Percentiles rank a stretch among this genome's conserved stretches.
These are phyloP conservation scores for Ananas comosus DNA, from an alignment of 176 grass and related monocot genomes.

Conservation along the genomic window DNA sequence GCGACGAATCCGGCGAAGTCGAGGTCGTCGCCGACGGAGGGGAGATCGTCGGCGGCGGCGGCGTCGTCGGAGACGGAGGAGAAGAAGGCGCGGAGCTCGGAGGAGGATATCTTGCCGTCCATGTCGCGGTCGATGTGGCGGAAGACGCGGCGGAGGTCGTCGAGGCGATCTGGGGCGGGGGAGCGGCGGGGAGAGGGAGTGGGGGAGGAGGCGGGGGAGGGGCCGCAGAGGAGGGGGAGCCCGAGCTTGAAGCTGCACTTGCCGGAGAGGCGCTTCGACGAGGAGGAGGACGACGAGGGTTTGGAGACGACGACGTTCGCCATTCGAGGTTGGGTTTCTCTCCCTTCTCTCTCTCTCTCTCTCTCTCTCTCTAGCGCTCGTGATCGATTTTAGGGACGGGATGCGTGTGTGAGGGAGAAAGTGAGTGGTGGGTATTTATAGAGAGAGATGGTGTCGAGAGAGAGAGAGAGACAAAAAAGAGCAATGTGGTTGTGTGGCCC, in stretches of 20 bases:
- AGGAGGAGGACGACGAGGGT: constrained; percentile 23
- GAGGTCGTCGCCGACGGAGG: constrained; percentile 31
- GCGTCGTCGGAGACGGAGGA: constrained; percentile 64
- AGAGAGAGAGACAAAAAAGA: no score
- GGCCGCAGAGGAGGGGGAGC: constrained; percentile 44
- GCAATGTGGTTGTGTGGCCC: no score
- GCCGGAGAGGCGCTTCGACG: constrained; percentile 25
- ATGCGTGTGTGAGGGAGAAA: no score
- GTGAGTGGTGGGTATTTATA: no score
- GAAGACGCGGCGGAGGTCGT: constrained; percentile 62
- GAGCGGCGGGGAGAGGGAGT: constrained; percentile 5
- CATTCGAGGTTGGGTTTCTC: constrained; percentile 19
- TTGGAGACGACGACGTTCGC: constrained; percentile 36
- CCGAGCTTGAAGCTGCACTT: constrained; percentile 57
- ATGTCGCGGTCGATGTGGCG: constrained; percentile 76
- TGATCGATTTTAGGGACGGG: no score
- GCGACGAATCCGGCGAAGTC: constrained; percentile 78
- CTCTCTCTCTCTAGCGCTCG: no score
- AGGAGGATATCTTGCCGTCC: constrained; percentile 67
- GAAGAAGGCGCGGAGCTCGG: constrained; percentile 66
- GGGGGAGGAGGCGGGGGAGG: constrained; percentile 25
- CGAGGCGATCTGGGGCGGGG: constrained; percentile 15
- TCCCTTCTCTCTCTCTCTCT: no score
- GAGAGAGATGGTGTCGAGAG: no score
- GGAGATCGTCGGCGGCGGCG: constrained; percentile 27